phyloP scores from a whole-genome alignment of 2,329 filamentous ascomycete genomes.

The Neonectria punicea region DNA sequence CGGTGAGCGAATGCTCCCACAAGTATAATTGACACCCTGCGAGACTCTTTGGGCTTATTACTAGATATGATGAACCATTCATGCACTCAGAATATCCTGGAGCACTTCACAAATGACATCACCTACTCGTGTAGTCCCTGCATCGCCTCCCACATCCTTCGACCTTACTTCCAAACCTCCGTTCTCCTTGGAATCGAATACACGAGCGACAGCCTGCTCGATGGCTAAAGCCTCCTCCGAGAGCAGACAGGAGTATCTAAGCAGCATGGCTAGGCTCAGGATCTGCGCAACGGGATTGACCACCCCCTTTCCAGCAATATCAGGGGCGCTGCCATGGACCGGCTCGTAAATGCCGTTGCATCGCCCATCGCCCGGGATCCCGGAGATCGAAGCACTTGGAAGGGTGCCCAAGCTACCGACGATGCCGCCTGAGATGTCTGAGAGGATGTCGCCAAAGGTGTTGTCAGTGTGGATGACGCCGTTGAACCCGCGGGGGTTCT shows the following conservation, averaged over 20 bases:
- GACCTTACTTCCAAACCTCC: conserved; percentile 65
- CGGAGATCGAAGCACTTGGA: conserved; percentile 57
- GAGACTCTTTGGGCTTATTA: not conserved
- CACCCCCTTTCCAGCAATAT: conserved; percentile 77
- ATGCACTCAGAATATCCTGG: conserved; percentile 6
- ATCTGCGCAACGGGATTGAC: conserved; percentile 80
- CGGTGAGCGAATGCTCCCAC: not conserved
- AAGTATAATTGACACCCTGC: not conserved
- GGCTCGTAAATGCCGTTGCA: conserved; percentile 81
- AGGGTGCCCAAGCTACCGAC: conserved; percentile 57
- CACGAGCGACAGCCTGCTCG: conserved; percentile 71
- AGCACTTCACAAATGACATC: conserved; percentile 59
- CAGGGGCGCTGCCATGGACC: conserved; percentile 78
- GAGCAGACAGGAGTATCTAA: conserved; percentile 75
- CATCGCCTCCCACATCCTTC: conserved; percentile 72
- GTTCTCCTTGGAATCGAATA: conserved; percentile 64
- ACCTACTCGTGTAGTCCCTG: conserved; percentile 73
- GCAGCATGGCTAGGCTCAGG: conserved; percentile 77
- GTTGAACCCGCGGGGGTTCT: conserved; percentile 58
- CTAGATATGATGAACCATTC: not conserved
- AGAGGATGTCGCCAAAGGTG: conserved; percentile 60
- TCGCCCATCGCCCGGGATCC: conserved; percentile 51
- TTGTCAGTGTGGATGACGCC: conserved; percentile 60
- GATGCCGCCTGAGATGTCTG: conserved; percentile 58
- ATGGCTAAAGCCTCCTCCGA: conserved; percentile 70